Base-by-base conservation (phyloP, 176 grass and related monocot species). In the Zoysia japonica region DNA sequence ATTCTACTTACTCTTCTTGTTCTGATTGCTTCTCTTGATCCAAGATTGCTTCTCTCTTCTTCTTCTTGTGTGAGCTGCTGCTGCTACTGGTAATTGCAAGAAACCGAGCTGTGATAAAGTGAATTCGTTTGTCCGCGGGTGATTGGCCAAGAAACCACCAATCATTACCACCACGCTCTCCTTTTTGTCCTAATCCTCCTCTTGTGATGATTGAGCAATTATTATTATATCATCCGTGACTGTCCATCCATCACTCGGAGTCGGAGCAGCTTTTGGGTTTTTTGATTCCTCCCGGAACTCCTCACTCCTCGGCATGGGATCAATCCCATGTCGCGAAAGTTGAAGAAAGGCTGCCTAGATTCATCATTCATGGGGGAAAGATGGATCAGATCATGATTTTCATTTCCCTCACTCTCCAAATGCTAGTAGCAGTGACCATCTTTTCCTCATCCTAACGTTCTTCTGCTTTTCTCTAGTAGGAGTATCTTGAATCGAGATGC, bases 171-270 rank as follows among this genome's bases (percentile, higher is more conserved):
- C 77, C 60, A 65, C 77, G 53, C 28, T 60, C 66, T 61, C 71
- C 72, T 49, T 86, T 85, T 91, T 89, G 88, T 90, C 84, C 80
- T 82, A 90, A 83, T 66, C 79, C 68, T 14, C 75, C 2, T 0
- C 7, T 72, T 50, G 71, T 65, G 76, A 85, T 79, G 35, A 79
- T 84, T 70, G 78, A 70, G 70, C 49, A 76, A 76, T 70, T 70
- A 87, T 87, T 87, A 79, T 84, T 71, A 64, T 43, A 51, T 16
- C 43, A 9, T 78, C 12, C 53, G 10, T 44, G 28, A 28, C 28
- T 28, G 28, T 28, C 28, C 28, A 16, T 55, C 53, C 1, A n/a
- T 57, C 61, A 41, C 4, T 2, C 8, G 4, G 3, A 15, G 61
- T 2, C 8, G 4, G 3, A 15, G 61, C 86, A 83, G 75, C 86